Conservation (phyloP, 108 stramenopile genomes). For the Hondaea fermentalgiana region DNA sequence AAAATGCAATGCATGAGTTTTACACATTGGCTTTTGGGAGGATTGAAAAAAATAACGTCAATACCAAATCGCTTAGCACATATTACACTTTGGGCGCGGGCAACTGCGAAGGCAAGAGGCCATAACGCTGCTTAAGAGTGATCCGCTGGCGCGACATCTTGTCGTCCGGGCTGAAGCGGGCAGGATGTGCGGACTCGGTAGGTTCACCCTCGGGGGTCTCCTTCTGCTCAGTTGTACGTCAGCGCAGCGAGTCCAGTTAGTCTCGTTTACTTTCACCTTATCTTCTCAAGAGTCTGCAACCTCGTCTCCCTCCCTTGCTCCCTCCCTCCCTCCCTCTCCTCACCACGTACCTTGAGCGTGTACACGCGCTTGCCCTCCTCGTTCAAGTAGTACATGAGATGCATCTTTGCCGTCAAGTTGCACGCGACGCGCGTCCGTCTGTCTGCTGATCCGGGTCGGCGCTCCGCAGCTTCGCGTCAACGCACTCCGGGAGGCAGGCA, state of each 20-base stretch:
- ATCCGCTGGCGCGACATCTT: conserved; percentile 92
- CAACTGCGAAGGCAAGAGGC: conserved; percentile 80
- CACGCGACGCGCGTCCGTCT: background rate
- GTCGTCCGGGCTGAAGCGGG: conserved; percentile 95
- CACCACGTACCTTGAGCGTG: conserved; percentile 78
- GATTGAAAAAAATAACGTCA: no score
- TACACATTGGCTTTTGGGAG: background rate
- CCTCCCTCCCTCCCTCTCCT: background rate
- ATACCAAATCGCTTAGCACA: background rate
- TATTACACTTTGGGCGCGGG: conserved; percentile 39
- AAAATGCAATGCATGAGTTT: background rate
- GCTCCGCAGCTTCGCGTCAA: no score
- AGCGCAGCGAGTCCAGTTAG: no score
- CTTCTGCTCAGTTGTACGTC: conserved; percentile 53
- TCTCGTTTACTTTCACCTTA: no score
- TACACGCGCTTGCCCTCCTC: conserved; percentile 85
- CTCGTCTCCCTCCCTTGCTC: no score
- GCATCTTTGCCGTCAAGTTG: conserved; percentile 53
- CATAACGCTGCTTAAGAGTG: conserved; percentile 90
- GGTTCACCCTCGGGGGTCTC: conserved; percentile 66
- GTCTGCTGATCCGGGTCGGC: no score
- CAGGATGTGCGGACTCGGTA: conserved; percentile 82
- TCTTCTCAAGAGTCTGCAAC: no score
- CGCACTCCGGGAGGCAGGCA: no score
- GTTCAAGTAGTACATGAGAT: conserved; percentile 96